Percentiles rank a stretch among this genome's conserved stretches.
Evolutionary conservation across 2,329 filamentous ascomycete genomes (phyloP).

Genomic region (Ascochyta viciae-villosae): DNA sequence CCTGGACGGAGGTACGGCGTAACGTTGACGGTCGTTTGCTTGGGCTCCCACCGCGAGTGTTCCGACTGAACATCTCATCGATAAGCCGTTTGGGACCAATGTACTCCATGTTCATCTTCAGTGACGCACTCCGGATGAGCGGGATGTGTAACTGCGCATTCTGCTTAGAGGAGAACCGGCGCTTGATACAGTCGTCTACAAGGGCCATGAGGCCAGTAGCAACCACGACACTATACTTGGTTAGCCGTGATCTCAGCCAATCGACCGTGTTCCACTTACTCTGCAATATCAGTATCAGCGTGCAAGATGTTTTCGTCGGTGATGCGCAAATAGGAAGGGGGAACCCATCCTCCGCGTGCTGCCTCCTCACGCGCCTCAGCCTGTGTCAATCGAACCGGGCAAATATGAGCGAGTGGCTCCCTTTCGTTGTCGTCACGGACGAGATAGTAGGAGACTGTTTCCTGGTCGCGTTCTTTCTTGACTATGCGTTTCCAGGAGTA

Average conservation of each 20-base stretch:
- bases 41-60: slow-evolving; percentile 27
- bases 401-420: slow-evolving; percentile 78
- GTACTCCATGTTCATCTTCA: slow-evolving; percentile 67
- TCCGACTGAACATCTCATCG: slow-evolving; percentile 68
- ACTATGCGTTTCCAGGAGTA: slow-evolving; percentile 84
- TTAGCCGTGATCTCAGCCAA: slow-evolving; percentile 22
- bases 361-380: slow-evolving; percentile 75
- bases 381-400: slow-evolving; percentile 77
- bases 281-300: slow-evolving; percentile 79
- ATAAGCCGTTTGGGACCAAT: slow-evolving; percentile 68
- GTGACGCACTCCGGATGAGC: slow-evolving; percentile 55
- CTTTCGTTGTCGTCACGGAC: slow-evolving; percentile 69
- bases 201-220: slow-evolving; percentile 88
- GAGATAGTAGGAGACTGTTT: slow-evolving; percentile 79
- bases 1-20: slow-evolving; percentile 29
- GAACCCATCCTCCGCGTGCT: slow-evolving; percentile 84
- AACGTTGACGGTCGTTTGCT: slow-evolving; percentile 38
- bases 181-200: slow-evolving; percentile 89
- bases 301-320: slow-evolving; percentile 74
- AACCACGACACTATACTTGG: slow-evolving; percentile 73
- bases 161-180: slow-evolving; percentile 70
- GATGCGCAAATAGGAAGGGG: slow-evolving; percentile 90
- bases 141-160: slow-evolving; percentile 61
- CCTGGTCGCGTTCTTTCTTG: slow-evolving; percentile 66
- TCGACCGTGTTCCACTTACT: slow-evolving; percentile 66